A percentile compares a stretch with the other conserved stretches of the same genome.
These are phyloP conservation scores for Trichomonascaceae sp. DNA, from an alignment of 1,139 yeast species.

Conservation along the genomic window DNA sequence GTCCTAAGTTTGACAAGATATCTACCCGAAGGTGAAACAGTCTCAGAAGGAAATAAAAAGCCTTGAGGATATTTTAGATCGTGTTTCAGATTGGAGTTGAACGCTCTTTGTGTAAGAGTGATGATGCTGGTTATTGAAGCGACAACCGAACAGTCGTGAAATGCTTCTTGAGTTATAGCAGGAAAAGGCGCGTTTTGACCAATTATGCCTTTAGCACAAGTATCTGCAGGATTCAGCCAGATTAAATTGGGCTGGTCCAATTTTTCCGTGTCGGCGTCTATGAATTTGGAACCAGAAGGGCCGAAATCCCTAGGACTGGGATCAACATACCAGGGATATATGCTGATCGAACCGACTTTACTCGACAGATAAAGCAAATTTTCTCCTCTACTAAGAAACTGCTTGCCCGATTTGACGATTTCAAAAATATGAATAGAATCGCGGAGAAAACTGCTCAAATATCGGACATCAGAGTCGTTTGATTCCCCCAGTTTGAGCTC, in stretches of 20 bases:
- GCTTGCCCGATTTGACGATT: slow-evolving; percentile 15
- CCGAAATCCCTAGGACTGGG: slow-evolving; percentile 15
- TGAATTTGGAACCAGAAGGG: slow-evolving; percentile 17
- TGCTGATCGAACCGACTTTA: slow-evolving; percentile 15
- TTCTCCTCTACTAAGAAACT: slow-evolving; percentile 9
- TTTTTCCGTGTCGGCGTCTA: slow-evolving; percentile 16
- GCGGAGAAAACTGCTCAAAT: slow-evolving; percentile 11
- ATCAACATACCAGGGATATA: slow-evolving; percentile 27
- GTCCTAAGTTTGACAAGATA: slow-evolving; percentile 43
- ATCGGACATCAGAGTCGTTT: neutral
- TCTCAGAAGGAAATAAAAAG: slow-evolving; percentile 5
- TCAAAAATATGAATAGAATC: slow-evolving; percentile 16
- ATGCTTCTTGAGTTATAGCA: slow-evolving; percentile 45
- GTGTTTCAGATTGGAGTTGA: slow-evolving; percentile 11
- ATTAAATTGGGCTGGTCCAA: slow-evolving; percentile 24
- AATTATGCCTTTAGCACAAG: neutral
- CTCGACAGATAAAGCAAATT: slow-evolving; percentile 24
- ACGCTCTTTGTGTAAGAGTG: slow-evolving; percentile 18
- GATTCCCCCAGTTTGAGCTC: slow-evolving; percentile 11
- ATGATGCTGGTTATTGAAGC: slow-evolving; percentile 46
- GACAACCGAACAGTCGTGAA: slow-evolving; percentile 74
- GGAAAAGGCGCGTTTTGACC: slow-evolving; percentile 7
- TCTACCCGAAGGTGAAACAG: slow-evolving; percentile 26
- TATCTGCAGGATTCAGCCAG: neutral
- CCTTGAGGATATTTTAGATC: neutral